These are phyloP conservation scores for Amanita muscaria DNA, from an alignment of 768 basidiomycete species.

Conservation along the genomic window DNA sequence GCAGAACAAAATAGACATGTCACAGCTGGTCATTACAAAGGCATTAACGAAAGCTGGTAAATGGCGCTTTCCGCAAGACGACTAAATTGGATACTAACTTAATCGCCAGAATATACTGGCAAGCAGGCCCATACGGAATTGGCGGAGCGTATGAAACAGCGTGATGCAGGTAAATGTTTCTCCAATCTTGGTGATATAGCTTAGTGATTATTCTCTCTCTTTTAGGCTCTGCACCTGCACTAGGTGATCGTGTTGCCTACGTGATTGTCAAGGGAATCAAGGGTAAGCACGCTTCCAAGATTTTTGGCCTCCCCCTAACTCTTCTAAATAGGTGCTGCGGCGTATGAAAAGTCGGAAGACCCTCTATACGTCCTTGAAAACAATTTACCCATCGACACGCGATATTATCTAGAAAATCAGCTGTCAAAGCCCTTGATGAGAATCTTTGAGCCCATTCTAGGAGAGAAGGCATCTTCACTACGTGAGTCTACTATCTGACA, in stretches of 20 bases:
- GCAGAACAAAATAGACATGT: conserved; percentile 98
- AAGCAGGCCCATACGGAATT: conserved; percentile 97
- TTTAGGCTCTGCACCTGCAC: conserved; percentile 86
- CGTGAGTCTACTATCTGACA: conserved; percentile 38
- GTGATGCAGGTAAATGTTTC: conserved; percentile 64
- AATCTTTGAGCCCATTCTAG: conserved; percentile 96
- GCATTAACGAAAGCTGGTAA: conserved; percentile 81
- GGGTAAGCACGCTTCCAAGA: conserved; percentile 35
- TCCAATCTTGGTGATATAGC: not conserved
- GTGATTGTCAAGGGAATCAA: conserved; percentile 97
- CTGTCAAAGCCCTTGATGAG: conserved; percentile 93
- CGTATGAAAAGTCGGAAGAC: conserved; percentile 98
- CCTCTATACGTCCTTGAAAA: conserved; percentile 96
- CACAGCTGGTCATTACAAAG: conserved; percentile 97
- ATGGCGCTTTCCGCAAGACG: conserved; percentile 12
- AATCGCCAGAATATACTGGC: conserved; percentile 67
- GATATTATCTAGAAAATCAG: conserved; percentile 97
- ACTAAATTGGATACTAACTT: conserved; percentile 2
- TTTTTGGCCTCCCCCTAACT: not conserved
- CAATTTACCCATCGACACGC: conserved; percentile 95
- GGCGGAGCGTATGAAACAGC: conserved; percentile 90
- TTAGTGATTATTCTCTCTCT: not conserved
- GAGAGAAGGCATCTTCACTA: conserved; percentile 80
- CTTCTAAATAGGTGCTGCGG: conserved; percentile 65
- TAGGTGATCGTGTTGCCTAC: conserved; percentile 98